Evolutionary conservation across 2,329 filamentous ascomycete species (phyloP), one percentile per base, ranked within the genome.

Genomic region (Alternaria panax): DNA sequence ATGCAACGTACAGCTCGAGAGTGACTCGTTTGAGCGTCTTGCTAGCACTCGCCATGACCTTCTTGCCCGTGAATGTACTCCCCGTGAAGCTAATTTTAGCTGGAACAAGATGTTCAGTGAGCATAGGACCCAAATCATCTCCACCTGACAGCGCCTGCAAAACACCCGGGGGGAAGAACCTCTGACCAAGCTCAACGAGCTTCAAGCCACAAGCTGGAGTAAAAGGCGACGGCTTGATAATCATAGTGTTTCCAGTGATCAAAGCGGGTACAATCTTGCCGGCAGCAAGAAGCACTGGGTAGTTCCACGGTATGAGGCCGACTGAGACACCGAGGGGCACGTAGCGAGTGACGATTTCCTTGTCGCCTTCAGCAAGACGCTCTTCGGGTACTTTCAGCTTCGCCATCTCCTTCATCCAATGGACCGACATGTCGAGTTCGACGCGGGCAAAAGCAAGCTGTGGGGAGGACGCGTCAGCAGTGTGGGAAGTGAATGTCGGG

Each of bases 1-100:
- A 4, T 34, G 16, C 32, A 34, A 34, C 32, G 5, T 34, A 34
- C 32, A 34, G 32, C 32, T 34, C 32, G n/a, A 34, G 32, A 34
- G 32, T 34, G 14, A 34, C 32, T 5, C 32, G 32, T 14, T 16
- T 16, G 25, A 8, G 30, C 45, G 27, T 27, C 68, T 81, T 79
- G 24, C 82, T 79, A 54, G 80, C 83, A 22, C 78, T 81, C 41
- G 80, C 80, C 79, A 86, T 82, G 38, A 88, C 82, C 69, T 80
- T 81, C 77, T 87, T 87, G 2, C 86, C 86, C 0, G 84, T 87
- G 0, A 79, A 76, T 2, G 80, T 84, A 6, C 84, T 87, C 2
- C 87, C 86, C 0, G 87, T 88, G 74, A 89, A 89, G 60, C 79
- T 81, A 67, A 88, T 83, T 78, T 87, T 88, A 56, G 82, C 79